Conservation (phyloP, 805 yeast species). For the Ogataea sp. region DNA sequence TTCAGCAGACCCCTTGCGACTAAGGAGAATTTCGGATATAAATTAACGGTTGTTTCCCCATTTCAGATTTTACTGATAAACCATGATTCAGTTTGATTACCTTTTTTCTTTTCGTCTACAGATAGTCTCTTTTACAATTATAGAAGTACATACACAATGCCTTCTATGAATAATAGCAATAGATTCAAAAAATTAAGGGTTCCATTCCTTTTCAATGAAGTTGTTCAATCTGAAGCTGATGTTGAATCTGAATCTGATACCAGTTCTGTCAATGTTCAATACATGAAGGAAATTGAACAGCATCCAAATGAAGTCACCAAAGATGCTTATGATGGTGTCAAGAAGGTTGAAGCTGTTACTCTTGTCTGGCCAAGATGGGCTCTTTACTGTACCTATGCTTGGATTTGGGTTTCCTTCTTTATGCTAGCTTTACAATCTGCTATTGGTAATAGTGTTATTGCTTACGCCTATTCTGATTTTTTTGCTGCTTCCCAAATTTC, state of each 20-base stretch:
- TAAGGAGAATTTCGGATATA: too few relatives aligned
- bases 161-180: too few relatives aligned
- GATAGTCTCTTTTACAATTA: too few relatives aligned
- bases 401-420: conserved; percentile 28
- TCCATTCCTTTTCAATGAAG: too few relatives aligned
- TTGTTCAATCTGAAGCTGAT: background rate
- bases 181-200: too few relatives aligned
- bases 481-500: conserved; percentile 20
- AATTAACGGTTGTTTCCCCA: too few relatives aligned
- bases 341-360: conserved; percentile 23
- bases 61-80: too few relatives aligned
- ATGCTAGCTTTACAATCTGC: conserved; percentile 24
- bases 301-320: conserved; percentile 10
- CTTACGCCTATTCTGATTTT: conserved; percentile 18
- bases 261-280: background rate
- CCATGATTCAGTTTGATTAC: too few relatives aligned
- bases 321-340: conserved; percentile 20
- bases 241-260: background rate
- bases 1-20: too few relatives aligned
- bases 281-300: background rate
- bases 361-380: conserved; percentile 22
- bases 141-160: too few relatives aligned
- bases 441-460: conserved; percentile 15
- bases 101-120: too few relatives aligned
- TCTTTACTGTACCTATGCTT: conserved; percentile 19